These are phyloP conservation scores for Hysterangium stoloniferum DNA, from an alignment of 768 basidiomycete genomes.

Conservation along the genomic window DNA sequence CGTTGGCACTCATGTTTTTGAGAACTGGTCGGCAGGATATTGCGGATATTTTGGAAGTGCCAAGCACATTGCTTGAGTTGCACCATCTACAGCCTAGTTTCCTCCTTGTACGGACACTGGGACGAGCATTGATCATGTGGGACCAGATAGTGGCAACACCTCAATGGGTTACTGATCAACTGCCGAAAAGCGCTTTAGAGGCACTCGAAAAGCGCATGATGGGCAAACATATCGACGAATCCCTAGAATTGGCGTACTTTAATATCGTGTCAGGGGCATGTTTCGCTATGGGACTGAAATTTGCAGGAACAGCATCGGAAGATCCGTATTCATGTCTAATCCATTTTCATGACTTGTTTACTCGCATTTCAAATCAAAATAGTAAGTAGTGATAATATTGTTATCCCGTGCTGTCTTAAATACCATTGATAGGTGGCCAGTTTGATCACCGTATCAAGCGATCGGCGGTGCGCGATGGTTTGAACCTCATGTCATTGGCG, in stretches of 20 bases:
- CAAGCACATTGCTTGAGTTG: constrained; percentile 69
- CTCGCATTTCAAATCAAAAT: constrained; percentile 56
- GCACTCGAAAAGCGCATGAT: constrained; percentile 39
- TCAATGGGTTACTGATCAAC: constrained; percentile 64
- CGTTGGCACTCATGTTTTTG: constrained; percentile 89
- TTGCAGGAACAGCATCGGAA: constrained; percentile 86
- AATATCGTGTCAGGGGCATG: constrained; percentile 88
- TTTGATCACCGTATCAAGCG: constrained; percentile 89
- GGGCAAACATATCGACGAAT: constrained; percentile 51
- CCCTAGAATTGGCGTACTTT: constrained; percentile 83
- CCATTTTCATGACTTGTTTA: constrained; percentile 73
- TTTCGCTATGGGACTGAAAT: constrained; percentile 87
- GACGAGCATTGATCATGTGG: constrained; percentile 83
- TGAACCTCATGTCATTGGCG: constrained; percentile 81
- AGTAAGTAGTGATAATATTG: constrained; percentile 36
- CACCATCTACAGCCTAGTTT: constrained; percentile 87
- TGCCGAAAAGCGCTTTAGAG: constrained; percentile 59
- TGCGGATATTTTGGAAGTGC: constrained; percentile 77
- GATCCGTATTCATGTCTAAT: constrained; percentile 83
- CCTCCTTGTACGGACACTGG: constrained; percentile 72
- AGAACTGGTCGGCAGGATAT: constrained; percentile 78
- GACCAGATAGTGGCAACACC: constrained; percentile 59
- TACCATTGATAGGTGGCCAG: constrained; percentile 43
- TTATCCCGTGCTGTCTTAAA: constrained; percentile 7
- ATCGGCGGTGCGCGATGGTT: constrained; percentile 76